Evolutionary conservation across 768 basidiomycete genomes (phyloP).

Genomic region (Lactifluus hygrophoroides): DNA sequence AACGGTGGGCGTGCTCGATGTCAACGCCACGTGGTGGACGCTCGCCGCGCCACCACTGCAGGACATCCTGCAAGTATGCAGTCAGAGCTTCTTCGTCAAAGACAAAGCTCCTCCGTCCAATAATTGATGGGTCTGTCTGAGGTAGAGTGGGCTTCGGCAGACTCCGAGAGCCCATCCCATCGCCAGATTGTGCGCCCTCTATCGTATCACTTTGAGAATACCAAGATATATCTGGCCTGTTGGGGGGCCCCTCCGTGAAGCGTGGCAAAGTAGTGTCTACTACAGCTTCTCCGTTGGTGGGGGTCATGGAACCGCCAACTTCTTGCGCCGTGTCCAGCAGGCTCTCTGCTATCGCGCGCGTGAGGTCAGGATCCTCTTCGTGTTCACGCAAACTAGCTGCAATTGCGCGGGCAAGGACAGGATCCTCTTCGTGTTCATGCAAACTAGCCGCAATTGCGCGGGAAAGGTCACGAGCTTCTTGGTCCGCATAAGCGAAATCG

Average conservation of each 20-base stretch:
- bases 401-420: constrained; percentile 35
- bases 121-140: constrained; percentile 32
- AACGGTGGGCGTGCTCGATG: constrained; percentile 48
- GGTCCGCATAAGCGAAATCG: constrained; percentile 6
- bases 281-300: neutral
- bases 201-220: constrained; percentile 27
- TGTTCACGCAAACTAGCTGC: constrained; percentile 35
- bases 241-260: constrained; percentile 8
- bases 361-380: constrained; percentile 16
- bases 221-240: constrained; percentile 25
- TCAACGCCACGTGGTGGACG: constrained; percentile 66
- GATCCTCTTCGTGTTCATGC: constrained; percentile 20
- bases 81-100: constrained; percentile 49
- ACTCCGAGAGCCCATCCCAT: neutral
- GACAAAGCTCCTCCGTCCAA: constrained; percentile 56
- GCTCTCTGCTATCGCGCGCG: constrained; percentile 22
- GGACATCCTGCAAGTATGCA: constrained; percentile 40
- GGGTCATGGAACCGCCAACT: neutral
- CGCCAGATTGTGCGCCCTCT: constrained; percentile 1
- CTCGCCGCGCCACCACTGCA: constrained; percentile 71
- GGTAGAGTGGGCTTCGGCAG: neutral
- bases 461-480: constrained; percentile 38
- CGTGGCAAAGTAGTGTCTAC: constrained; percentile 15
- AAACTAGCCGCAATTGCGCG: constrained; percentile 42
- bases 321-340: constrained; percentile 12